Conservation (phyloP, 1,139 yeast genomes). For the Sugiyamaella sp. region DNA sequence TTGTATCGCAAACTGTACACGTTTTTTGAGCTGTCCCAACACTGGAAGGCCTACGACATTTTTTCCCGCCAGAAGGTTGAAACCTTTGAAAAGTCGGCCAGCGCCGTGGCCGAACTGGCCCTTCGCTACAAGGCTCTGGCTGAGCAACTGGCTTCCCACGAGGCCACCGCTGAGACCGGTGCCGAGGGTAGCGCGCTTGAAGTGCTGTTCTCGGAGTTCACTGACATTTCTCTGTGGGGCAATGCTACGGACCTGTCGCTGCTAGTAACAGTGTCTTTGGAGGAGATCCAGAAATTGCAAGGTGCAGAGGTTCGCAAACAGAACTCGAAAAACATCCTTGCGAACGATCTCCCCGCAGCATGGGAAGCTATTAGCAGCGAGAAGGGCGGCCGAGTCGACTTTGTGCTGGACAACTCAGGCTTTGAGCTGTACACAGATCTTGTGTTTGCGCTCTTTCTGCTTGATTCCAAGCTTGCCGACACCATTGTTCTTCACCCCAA, state of each 20-base stretch:
- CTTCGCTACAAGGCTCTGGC: conserved; percentile 60
- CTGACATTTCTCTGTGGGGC: conserved; percentile 95
- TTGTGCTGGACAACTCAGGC: conserved; percentile 93
- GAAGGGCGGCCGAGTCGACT: conserved; percentile 62
- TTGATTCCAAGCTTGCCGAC: conserved; percentile 67
- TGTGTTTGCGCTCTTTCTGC: conserved; percentile 68
- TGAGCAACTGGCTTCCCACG: conserved; percentile 39
- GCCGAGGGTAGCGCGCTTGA: too few species aligned
- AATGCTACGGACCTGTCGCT: conserved; percentile 94
- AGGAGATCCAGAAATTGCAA: conserved; percentile 87
- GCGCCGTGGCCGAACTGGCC: conserved; percentile 83
- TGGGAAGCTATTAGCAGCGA: conserved; percentile 52
- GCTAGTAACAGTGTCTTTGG: conserved; percentile 65
- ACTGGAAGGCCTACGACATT: conserved; percentile 68
- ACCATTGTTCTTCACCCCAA: conserved; percentile 83
- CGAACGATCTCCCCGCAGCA: conserved; percentile 70
- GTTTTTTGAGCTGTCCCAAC: conserved; percentile 47
- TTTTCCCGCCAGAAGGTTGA: conserved; percentile 69
- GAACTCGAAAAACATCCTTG: conserved; percentile 79
- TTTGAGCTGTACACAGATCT: conserved; percentile 92
- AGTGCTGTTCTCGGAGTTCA: conserved; percentile 60
- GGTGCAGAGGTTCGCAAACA: conserved; percentile 85
- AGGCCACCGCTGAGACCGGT: conserved; percentile 46
- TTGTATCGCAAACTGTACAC: conserved; percentile 68
- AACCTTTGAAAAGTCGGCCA: conserved; percentile 73